A percentile compares a stretch with the other conserved stretches of the same genome.
Evolutionary conservation across 257 asterid genomes (phyloP).

Genomic region (Gentiana macrophylla): DNA sequence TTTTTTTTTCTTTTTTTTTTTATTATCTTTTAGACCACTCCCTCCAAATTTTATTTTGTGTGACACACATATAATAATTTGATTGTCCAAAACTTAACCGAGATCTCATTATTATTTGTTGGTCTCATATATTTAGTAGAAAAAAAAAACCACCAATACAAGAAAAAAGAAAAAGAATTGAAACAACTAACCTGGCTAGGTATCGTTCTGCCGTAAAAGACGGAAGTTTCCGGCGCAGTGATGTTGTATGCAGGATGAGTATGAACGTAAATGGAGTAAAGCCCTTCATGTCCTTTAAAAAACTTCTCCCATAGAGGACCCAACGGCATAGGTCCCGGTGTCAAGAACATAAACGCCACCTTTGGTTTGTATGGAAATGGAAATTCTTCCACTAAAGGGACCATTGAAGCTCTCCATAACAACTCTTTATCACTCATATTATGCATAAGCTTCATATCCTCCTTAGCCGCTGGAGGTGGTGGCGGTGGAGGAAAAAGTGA

Average conservation of each 20-base stretch:
- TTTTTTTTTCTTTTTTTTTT: too few relatives aligned
- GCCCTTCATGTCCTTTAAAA: constrained; percentile 37
- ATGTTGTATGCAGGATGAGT: constrained; percentile 49
- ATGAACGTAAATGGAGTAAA: constrained; percentile 44
- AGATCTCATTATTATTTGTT: too few relatives aligned
- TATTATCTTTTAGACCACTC: too few relatives aligned
- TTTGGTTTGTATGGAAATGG: constrained; percentile 12
- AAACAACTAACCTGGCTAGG: constrained; percentile 45
- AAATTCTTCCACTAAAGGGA: constrained; percentile 7
- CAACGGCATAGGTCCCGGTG: constrained; percentile 56
- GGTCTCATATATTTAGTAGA: too few relatives aligned
- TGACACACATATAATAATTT: neutral
- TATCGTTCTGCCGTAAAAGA: constrained; percentile 36
- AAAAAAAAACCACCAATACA: too few relatives aligned
- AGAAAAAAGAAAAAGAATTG: neutral
- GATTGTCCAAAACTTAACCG: neutral
- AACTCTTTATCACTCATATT: constrained; percentile 54
- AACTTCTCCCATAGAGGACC: constrained; percentile 55
- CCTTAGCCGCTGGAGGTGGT: neutral
- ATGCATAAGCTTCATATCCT: constrained; percentile 20
- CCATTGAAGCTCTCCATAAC: constrained; percentile 31
- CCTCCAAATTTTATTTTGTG: neutral
- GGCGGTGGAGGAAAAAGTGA: neutral
- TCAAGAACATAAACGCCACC: constrained; percentile 67
- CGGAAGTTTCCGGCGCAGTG: constrained; percentile 31